Evolutionary conservation across 2,329 filamentous ascomycete species (phyloP).

Genomic region (Didymella segeticola): DNA sequence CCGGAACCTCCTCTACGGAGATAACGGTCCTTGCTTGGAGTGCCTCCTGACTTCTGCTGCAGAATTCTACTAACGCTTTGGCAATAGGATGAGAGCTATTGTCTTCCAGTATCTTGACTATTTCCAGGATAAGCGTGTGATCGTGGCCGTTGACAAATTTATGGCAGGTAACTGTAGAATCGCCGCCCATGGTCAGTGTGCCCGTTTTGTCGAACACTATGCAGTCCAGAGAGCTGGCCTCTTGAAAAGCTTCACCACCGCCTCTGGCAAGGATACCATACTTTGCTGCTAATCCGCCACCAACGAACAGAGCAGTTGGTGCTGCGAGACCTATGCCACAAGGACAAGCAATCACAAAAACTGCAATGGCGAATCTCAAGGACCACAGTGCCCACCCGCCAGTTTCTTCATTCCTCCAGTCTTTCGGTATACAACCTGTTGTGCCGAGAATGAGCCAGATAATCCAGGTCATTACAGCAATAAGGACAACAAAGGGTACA

Average conservation of each 20-base stretch:
- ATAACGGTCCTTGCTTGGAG: constrained; percentile 29
- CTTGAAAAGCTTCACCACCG: constrained; percentile 84
- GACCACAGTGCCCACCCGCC: constrained; percentile 77
- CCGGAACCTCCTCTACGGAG: constrained; percentile 70
- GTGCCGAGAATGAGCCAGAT: constrained; percentile 73
- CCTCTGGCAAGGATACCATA: constrained; percentile 83
- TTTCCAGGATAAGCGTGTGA: constrained; percentile 55
- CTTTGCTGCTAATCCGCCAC: constrained; percentile 78
- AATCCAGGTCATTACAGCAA: constrained; percentile 75
- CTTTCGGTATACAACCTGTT: constrained; percentile 61
- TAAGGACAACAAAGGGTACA: constrained; percentile 72
- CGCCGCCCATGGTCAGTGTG: constrained; percentile 75
- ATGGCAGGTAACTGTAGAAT: constrained; percentile 71
- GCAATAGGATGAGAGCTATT: constrained; percentile 79
- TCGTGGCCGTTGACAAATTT: constrained; percentile 46
- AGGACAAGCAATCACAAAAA: constrained; percentile 86
- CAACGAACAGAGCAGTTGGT: constrained; percentile 83
- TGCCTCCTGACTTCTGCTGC: constrained; percentile 38
- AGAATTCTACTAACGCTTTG: constrained; percentile 71
- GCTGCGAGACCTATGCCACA: constrained; percentile 86
- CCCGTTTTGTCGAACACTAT: constrained; percentile 92
- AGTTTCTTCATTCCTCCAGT: constrained; percentile 61
- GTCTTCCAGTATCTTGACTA: constrained; percentile 69
- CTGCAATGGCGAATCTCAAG: constrained; percentile 82
- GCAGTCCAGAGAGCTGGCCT: constrained; percentile 77